Percentiles rank a stretch among this genome's conserved stretches.
Conservation (phyloP, 2,329 filamentous ascomycete genomes). For the Fonsecaea monophora region DNA sequence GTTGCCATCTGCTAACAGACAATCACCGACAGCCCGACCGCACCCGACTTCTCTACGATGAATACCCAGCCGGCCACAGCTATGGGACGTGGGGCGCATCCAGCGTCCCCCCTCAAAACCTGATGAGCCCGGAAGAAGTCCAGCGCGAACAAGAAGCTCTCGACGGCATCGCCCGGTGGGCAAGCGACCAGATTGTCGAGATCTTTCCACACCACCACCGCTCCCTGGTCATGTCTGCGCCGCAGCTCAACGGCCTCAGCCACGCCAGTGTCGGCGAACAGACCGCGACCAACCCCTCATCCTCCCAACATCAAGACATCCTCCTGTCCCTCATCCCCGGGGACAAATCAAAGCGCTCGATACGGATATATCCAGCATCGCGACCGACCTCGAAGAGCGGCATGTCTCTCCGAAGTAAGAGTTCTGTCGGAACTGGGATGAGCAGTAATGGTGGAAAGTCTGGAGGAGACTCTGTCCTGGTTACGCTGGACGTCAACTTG, state of each 20-base stretch:
- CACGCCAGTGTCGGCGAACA: not conserved
- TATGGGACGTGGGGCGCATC: conserved; percentile 38
- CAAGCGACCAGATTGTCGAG: conserved; percentile 41
- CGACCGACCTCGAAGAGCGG: conserved; percentile 38
- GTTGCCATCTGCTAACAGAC: not conserved
- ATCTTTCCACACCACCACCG: conserved; percentile 37
- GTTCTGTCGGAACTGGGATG: conserved; percentile 26
- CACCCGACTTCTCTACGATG: conserved; percentile 39
- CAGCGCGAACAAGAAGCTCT: conserved; percentile 40
- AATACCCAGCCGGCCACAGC: conserved; percentile 32
- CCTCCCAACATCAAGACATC: conserved; percentile 38
- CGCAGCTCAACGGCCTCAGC: conserved; percentile 20
- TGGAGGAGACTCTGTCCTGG: conserved; percentile 31
- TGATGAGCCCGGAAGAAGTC: conserved; percentile 38
- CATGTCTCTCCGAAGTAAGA: conserved; percentile 36
- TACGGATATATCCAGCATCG: conserved; percentile 40
- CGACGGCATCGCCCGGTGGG: conserved; percentile 40
- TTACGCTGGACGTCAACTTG: conserved; percentile 39
- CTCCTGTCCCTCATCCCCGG: conserved; percentile 40
- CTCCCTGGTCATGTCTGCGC: conserved; percentile 28
- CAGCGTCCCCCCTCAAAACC: conserved; percentile 29
- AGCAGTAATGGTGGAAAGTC: conserved; percentile 27
- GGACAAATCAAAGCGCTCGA: conserved; percentile 40
- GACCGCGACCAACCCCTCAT: conserved; percentile 12
- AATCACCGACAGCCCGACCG: conserved; percentile 32